A percentile compares a stretch with the other conserved stretches of the same genome.
These are phyloP conservation scores for Alternaria arbusti DNA, from an alignment of 2,329 filamentous ascomycete species.

Conservation along the genomic window DNA sequence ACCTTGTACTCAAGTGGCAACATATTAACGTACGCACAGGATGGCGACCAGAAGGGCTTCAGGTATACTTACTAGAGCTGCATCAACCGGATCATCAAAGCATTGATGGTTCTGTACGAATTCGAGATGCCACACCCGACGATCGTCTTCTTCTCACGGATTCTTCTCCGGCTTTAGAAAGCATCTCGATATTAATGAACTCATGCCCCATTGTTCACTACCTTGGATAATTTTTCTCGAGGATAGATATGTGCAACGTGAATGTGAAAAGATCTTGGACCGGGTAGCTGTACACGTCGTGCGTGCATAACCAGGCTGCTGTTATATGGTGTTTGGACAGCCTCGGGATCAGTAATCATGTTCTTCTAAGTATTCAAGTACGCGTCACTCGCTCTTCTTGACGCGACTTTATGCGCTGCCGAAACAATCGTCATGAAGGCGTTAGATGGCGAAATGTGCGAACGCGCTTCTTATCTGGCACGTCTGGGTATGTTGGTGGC, in stretches of 20 bases:
- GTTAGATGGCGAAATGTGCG: background rate
- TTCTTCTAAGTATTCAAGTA: background rate
- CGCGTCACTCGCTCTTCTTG: background rate
- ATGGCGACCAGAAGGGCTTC: conserved; percentile 43
- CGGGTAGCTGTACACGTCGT: background rate
- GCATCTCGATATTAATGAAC: background rate
- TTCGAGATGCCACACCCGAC: background rate
- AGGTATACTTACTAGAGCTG: conserved; percentile 37
- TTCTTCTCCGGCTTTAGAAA: background rate
- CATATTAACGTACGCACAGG: conserved; percentile 27
- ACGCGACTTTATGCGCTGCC: background rate
- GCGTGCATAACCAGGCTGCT: background rate
- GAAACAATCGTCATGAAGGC: background rate
- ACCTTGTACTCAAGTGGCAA: background rate
- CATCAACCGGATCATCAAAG: background rate
- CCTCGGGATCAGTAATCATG: background rate
- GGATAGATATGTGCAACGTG: background rate
- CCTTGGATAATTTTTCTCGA: background rate
- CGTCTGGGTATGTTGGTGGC: background rate
- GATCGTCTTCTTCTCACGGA: background rate
- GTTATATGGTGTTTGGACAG: background rate
- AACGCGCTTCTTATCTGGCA: background rate
- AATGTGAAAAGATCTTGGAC: background rate
- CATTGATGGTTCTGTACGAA: background rate
- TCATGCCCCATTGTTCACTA: background rate